Evolutionary conservation across 176 grass and related monocot genomes (phyloP).

Genomic region (Phoenix dactylifera): DNA sequence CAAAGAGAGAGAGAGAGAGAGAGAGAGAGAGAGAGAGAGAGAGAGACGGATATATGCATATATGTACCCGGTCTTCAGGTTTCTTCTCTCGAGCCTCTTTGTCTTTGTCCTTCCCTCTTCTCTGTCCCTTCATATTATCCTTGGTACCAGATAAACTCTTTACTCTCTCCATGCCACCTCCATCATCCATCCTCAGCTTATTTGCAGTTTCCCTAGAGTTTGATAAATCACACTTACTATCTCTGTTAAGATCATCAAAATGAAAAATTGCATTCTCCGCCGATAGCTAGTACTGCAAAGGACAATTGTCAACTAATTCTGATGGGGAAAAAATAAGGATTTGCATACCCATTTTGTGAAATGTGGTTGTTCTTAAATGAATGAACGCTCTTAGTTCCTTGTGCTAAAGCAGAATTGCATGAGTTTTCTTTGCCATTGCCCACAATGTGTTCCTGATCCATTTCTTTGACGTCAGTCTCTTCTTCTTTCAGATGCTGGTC

Average conservation of each 20-base stretch:
- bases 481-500: conserved; percentile 26
- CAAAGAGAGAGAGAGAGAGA: conserved; percentile 1
- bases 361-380: conserved; percentile 2
- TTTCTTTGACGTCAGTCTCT: conserved; percentile 23
- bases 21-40: conserved; percentile 6
- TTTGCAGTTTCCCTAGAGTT: not conserved
- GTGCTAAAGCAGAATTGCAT: not conserved
- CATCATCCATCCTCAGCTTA: conserved; percentile 5
- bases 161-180: not conserved
- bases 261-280: too few species aligned
- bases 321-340: too few species aligned
- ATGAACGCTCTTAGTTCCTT: not conserved
- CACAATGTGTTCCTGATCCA: conserved; percentile 22
- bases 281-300: too few species aligned
- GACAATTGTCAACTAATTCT: too few species aligned
- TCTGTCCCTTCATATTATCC: conserved; percentile 17
- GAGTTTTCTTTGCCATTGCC: conserved; percentile 10
- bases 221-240: too few species aligned
- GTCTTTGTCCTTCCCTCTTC: conserved; percentile 23
- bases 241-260: too few species aligned
- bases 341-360: conserved; percentile 9
- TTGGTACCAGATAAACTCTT: not conserved
- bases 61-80: conserved; percentile 20
- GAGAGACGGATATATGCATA: not conserved
- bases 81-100: conserved; percentile 17